phyloP scores from a whole-genome alignment of 2,329 filamentous ascomycete genomes.

The Epichloe baconii region DNA sequence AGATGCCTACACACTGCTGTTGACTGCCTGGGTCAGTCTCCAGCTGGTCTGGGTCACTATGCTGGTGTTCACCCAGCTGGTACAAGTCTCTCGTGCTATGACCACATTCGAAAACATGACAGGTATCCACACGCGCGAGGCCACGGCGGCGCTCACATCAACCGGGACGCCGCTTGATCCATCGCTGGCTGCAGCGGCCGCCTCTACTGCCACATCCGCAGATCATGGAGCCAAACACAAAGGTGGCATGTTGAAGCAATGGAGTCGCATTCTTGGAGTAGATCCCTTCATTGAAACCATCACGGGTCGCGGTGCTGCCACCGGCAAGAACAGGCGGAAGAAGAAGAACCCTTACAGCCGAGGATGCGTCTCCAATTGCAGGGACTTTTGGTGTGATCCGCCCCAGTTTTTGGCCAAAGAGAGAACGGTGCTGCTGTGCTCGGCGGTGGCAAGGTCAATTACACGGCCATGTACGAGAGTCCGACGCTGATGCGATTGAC shows the following conservation, averaged over 20 bases:
- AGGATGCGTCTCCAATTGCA: conserved; percentile 78
- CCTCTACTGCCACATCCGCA: conserved; percentile 26
- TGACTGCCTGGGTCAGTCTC: conserved; percentile 65
- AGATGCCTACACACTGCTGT: conserved; percentile 72
- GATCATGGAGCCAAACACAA: conserved; percentile 40
- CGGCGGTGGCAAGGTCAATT: conserved; percentile 70
- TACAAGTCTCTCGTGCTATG: conserved; percentile 83
- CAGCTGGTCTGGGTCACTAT: conserved; percentile 96
- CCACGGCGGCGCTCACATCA: conserved; percentile 66
- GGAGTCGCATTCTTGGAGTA: conserved; percentile 75
- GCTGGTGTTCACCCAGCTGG: conserved; percentile 84
- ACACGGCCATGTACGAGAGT: conserved; percentile 78
- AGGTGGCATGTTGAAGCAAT: conserved; percentile 59
- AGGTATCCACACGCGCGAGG: conserved; percentile 46
- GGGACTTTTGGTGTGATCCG: conserved; percentile 91
- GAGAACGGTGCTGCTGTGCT: conserved; percentile 64
- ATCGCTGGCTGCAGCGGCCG: conserved; percentile 42
- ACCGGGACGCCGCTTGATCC: conserved; percentile 62
- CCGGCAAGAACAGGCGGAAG: conserved; percentile 36
- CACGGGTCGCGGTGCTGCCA: conserved; percentile 64
- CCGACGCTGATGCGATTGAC: conserved; percentile 52
- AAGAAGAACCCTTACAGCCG: conserved; percentile 73
- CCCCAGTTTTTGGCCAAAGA: conserved; percentile 63
- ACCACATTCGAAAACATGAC: conserved; percentile 98
- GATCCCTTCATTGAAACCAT: conserved; percentile 92